A percentile compares a stretch with the other conserved stretches of the same genome.
Conservation (phyloP, 345 rosid genomes). For the Ceriops tagal region DNA sequence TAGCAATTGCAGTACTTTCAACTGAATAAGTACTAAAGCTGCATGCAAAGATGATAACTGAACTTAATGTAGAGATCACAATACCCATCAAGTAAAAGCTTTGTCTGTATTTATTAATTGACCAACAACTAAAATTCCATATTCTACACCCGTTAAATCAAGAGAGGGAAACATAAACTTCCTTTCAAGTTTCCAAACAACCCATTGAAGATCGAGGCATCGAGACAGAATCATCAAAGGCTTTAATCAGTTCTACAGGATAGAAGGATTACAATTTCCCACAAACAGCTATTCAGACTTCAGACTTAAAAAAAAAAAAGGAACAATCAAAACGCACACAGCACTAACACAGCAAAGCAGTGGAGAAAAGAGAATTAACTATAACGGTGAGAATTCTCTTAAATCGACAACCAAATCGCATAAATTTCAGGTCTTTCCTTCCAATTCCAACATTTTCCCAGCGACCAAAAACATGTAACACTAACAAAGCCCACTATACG, state of each 20-base stretch:
- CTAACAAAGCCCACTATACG: too few relatives aligned
- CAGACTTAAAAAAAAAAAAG: not conserved
- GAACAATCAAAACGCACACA: too few relatives aligned
- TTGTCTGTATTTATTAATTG: not conserved
- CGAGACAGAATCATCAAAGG: not conserved
- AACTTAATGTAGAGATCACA: not conserved
- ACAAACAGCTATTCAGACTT: not conserved
- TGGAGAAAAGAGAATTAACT: not conserved
- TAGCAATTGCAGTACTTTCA: not conserved
- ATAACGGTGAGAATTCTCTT: too few relatives aligned
- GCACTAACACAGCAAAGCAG: not conserved
- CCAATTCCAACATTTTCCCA: too few relatives aligned
- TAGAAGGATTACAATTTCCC: not conserved
- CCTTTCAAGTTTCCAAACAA: too few relatives aligned
- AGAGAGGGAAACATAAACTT: too few relatives aligned
- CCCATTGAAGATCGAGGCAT: too few relatives aligned
- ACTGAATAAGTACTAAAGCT: not conserved
- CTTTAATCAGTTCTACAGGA: not conserved
- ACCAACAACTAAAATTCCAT: too few relatives aligned
- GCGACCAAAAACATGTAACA: not conserved
- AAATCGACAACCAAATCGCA: not conserved
- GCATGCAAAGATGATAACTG: not conserved
- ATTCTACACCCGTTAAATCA: too few relatives aligned
- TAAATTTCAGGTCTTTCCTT: too few relatives aligned
- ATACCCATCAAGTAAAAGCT: not conserved